Evolutionary conservation across 139 green algal genomes (phyloP), one percentile per base, ranked within the genome.

Genomic region (Micractinium sp.): DNA sequence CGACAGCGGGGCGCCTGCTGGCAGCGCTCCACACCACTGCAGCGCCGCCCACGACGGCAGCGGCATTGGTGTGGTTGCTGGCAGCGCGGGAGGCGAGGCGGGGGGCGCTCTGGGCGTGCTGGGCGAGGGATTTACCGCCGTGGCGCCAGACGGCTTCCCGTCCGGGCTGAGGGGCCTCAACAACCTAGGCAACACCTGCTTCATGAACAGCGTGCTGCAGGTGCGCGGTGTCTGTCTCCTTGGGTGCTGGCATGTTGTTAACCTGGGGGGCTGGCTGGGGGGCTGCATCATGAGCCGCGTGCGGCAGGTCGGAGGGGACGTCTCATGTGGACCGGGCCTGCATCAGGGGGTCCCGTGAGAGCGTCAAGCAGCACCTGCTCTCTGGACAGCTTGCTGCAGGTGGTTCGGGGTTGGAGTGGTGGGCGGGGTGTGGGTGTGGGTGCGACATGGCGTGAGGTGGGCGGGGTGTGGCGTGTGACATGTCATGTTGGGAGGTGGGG

Each of bases 151-250:
- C 74, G 66, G 47, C 76, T 90, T 89, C 16, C 89, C 89, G 19
- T 35, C 85, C 19, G 97, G 97, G 14, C 93, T 99, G 81, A 90
- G 97, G 1, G 97, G 97, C 1, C 90, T 99, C 22, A 96, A 96
- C 91, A 99, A 99, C 93, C 92, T 99, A 61, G 97, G 97, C 85
- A 98, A 99, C 94, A 99, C 97, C 1, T 99, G 97, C 93, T 99
- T 99, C 93, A 98, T 99, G 96, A 99, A 97, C 92, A 96, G 93
- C 85, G 94, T 99, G 36, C 92, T 99, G 78, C 97, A 99, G 95
- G 89, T 87, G 74, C 3, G 81, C 38, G 84, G 73, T 29, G 53
- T n/a, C n/a, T n/a, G n/a, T n/a, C n/a, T n/a, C n/a, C n/a, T n/a
- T n/a, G n/a, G n/a, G n/a, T n/a, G n/a, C n/a, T n/a, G n/a, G n/a